phyloP scores from a whole-genome alignment of 176 grass and related monocot species.

The Oropetium thomaeum region DNA sequence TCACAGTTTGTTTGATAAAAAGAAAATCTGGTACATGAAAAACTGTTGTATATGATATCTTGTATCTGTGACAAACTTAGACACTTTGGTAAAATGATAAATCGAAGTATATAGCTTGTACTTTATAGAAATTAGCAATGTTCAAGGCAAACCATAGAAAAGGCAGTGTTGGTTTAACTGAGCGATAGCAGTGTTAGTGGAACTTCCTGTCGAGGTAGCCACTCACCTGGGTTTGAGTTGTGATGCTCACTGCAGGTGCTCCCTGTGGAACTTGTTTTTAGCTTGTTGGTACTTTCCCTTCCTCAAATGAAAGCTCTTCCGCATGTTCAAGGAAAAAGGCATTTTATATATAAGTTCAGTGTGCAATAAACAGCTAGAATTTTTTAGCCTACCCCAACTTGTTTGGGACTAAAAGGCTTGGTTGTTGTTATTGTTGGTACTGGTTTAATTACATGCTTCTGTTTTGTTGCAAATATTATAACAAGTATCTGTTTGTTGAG shows the following conservation, averaged over 20 bases:
- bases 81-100: neutral
- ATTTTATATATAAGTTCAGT: neutral
- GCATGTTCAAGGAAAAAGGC: neutral
- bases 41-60: constrained; percentile 2
- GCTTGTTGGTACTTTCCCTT: neutral
- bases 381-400: too few relatives aligned
- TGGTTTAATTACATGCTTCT: constrained; percentile 5
- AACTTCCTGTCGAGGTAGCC: neutral
- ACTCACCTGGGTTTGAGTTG: neutral
- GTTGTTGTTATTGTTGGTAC: too few relatives aligned
- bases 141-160: neutral
- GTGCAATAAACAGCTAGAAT: neutral
- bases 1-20: constrained; percentile 4
- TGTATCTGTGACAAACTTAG: constrained; percentile 1
- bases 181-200: neutral
- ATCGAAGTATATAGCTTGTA: neutral
- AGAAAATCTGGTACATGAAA: neutral
- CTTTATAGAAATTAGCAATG: neutral
- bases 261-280: neutral
- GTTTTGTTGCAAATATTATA: constrained; percentile 3
- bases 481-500: neutral
- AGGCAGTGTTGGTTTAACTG: neutral
- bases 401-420: too few relatives aligned
- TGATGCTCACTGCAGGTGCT: neutral
- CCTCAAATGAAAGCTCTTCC: neutral